Base-by-base conservation (phyloP, 179 eudicot species). In the Amaranthus tricolor region DNA sequence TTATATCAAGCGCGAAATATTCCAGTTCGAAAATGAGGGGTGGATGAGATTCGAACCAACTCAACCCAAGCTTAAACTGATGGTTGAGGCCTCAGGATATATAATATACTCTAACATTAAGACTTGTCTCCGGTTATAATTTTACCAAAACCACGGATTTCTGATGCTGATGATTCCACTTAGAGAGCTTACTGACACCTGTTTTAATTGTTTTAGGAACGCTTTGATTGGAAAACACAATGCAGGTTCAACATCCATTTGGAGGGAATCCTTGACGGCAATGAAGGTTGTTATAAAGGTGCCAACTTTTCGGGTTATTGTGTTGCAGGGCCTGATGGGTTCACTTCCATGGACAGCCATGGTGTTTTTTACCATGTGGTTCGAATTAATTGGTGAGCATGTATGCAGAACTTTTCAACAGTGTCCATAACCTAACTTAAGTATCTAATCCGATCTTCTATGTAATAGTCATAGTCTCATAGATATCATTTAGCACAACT, bases 281-380 rank as follows among this genome's bases (percentile, higher is more conserved):
- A 94, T 81, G 88, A 93, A 88, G 84, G 66, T 87, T 49, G 91
- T 95, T n/a, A 79, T 87, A n/a, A 90, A 83, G 82, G 92, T 95
- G 65, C 83, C 54, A 56, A 93, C 98, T 12, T 91, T 95, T 85
- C 97, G 88, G 86, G 83, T 95, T 78, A 93, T 95, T 77, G 99
- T 91, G 49, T 80, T 91, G 86, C 97, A 95, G 80, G 98, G 99
- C 65, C 87, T 95, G 56, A 91, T 93, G 80, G 99, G 99, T 62
- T 93, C 97, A 24, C 75, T 95, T 17, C 99, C 99, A 31, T 95
- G 98, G 97, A 90, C 99, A 71, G 91, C 99, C 61, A 90, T 93
- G 91, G 97, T 93, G 47, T 95, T 95, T 82, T 87, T 89, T 80
- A 93, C 95, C 66, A 77, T 95, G 85, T 95, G 99, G 98, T 93